Percentiles rank a stretch among this genome's conserved stretches.
phyloP scores from a whole-genome alignment of 768 basidiomycete species.

The Trametes meyenii region DNA sequence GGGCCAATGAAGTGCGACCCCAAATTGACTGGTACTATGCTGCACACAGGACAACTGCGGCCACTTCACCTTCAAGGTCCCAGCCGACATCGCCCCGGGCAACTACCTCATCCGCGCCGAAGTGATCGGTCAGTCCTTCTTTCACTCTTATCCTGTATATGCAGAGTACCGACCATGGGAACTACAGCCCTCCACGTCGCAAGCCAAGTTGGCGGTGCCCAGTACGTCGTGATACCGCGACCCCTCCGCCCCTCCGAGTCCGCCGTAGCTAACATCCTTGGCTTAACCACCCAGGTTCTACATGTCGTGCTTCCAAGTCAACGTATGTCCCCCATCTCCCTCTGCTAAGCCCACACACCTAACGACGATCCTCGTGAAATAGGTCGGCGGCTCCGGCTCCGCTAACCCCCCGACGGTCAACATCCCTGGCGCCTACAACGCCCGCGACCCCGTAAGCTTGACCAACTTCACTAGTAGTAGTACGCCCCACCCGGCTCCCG shows the following conservation, averaged over 20 bases:
- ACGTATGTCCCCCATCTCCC: constrained; percentile 16
- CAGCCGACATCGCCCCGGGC: constrained; percentile 44
- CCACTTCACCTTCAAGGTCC: constrained; percentile 54
- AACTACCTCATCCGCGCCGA: constrained; percentile 54
- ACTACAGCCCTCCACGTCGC: constrained; percentile 52
- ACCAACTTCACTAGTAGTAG: too few relatives aligned
- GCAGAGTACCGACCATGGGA: neutral
- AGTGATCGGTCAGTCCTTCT: constrained; percentile 45
- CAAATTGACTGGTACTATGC: neutral
- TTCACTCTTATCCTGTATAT: neutral
- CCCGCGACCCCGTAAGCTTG: constrained; percentile 35
- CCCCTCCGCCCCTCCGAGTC: too few relatives aligned
- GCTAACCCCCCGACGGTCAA: constrained; percentile 43
- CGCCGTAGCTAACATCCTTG: neutral
- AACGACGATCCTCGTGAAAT: neutral
- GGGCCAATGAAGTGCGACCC: neutral
- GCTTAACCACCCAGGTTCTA: constrained; percentile 38
- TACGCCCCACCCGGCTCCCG: neutral
- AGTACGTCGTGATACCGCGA: constrained; percentile 29
- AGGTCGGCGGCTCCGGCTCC: constrained; percentile 42
- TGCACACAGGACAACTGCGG: constrained; percentile 49
- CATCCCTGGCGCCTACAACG: constrained; percentile 48
- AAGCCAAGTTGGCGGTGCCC: constrained; percentile 45
- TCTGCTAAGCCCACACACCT: neutral
- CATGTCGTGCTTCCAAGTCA: constrained; percentile 52